Percentiles rank a stretch among this genome's conserved stretches.
Evolutionary conservation across 345 rosid genomes (phyloP).

Genomic region (Lumnitzera racemosa): DNA sequence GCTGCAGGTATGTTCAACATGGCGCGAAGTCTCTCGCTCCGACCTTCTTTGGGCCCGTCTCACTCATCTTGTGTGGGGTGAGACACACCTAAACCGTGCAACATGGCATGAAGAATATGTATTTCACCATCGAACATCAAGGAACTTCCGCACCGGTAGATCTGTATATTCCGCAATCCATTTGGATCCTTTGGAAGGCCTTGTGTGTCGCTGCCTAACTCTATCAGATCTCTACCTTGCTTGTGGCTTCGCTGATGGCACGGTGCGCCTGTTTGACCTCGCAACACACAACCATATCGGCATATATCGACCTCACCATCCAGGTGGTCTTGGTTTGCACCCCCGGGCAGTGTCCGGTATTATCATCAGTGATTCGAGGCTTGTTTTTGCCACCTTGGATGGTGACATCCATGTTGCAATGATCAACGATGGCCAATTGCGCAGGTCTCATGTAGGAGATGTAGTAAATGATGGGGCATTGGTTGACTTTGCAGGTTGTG

Average conservation of each 20-base stretch:
- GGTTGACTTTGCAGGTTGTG: constrained; percentile 72
- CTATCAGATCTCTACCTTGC: constrained; percentile 77
- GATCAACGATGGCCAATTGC: constrained; percentile 24
- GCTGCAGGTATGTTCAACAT: constrained; percentile 77
- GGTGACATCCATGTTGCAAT: constrained; percentile 76
- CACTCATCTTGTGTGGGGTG: constrained; percentile 48
- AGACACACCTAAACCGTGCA: constrained; percentile 27
- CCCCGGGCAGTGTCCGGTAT: constrained; percentile 79
- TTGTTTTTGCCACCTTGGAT: constrained; percentile 63
- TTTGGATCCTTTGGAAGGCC: constrained; percentile 58
- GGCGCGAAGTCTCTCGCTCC: constrained; percentile 77
- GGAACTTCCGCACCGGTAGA: constrained; percentile 43
- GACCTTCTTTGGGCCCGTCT: constrained; percentile 73
- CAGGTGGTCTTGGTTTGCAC: constrained; percentile 61
- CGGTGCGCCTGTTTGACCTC: constrained; percentile 66
- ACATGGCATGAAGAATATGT: constrained; percentile 76
- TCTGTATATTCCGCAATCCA: constrained; percentile 36
- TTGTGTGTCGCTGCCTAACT: constrained; percentile 66
- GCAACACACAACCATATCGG: constrained; percentile 42
- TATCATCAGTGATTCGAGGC: constrained; percentile 25
- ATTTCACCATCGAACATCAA: constrained; percentile 54
- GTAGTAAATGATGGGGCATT: constrained; percentile 63
- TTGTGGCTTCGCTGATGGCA: constrained; percentile 80
- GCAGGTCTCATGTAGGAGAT: constrained; percentile 48
- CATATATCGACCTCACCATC: constrained; percentile 52